Percentiles rank a stretch among this genome's conserved stretches.
Evolutionary conservation across 805 yeast genomes (phyloP).

Genomic region (Suhomyces xylopsoci): DNA sequence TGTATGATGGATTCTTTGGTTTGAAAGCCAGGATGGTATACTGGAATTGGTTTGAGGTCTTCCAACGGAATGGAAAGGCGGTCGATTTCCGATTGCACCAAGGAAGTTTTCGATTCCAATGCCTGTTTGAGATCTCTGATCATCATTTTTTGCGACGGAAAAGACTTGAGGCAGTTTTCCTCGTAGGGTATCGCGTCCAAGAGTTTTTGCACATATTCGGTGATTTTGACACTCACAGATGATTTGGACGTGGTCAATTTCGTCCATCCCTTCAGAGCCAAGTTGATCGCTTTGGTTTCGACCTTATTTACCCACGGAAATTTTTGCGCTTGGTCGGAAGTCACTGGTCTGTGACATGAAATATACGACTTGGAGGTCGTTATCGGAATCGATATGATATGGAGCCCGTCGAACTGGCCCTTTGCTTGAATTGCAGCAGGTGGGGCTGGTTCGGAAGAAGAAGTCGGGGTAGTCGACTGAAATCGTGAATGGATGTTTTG

Average conservation of each 20-base stretch:
- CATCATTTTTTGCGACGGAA: conserved; percentile 67
- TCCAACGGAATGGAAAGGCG: conserved; percentile 21
- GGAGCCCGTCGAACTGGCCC: conserved; percentile 26
- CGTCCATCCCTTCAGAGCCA: conserved; percentile 62
- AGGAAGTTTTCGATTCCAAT: conserved; percentile 3
- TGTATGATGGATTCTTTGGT: conserved; percentile 25
- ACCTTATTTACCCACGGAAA: conserved; percentile 35
- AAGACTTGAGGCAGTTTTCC: conserved; percentile 69
- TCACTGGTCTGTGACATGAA: conserved; percentile 53
- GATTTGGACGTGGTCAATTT: conserved; percentile 54
- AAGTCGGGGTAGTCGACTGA: neutral
- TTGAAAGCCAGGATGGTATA: conserved; percentile 38
- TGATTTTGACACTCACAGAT: conserved; percentile 57
- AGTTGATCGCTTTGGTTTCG: conserved; percentile 45
- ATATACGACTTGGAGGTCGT: conserved; percentile 59
- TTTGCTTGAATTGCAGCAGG: neutral
- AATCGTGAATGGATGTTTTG: neutral
- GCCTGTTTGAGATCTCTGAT: conserved; percentile 43
- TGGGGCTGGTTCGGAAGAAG: neutral
- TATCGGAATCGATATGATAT: conserved; percentile 69
- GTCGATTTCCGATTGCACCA: conserved; percentile 27
- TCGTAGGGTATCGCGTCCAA: conserved; percentile 72
- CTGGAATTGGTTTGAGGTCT: conserved; percentile 39
- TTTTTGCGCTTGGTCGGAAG: conserved; percentile 21
- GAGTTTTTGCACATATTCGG: conserved; percentile 47